Evolutionary conservation across 192 early-diverging fungal species (phyloP).

Genomic region (Phycomyces nitens): DNA sequence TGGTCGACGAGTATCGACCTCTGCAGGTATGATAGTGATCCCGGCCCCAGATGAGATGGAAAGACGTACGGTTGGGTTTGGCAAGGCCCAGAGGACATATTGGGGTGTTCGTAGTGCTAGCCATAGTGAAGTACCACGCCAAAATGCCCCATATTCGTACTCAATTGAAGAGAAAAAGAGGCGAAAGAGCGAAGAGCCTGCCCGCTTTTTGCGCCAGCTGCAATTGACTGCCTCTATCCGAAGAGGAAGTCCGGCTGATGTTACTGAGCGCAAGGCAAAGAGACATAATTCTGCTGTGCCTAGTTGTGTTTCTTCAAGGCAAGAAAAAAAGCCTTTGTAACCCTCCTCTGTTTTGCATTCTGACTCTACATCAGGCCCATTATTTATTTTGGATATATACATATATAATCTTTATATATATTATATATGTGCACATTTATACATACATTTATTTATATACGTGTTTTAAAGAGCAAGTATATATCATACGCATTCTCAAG

Average conservation of each 20-base stretch:
- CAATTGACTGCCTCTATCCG: background rate
- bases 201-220: background rate
- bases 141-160: background rate
- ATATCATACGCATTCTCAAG: no score
- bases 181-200: slow-evolving; percentile 30
- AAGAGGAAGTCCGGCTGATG: background rate
- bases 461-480: no score
- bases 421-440: no score
- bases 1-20: slow-evolving; percentile 38
- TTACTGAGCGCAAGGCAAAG: background rate
- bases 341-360: background rate
- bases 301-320: background rate
- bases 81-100: slow-evolving; percentile 13
- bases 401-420: no score
- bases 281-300: background rate
- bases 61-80: slow-evolving; percentile 21
- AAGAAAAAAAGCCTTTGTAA: background rate
- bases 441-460: no score
- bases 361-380: no score
- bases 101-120: slow-evolving; percentile 36
- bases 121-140: slow-evolving; percentile 16
- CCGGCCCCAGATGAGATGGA: slow-evolving; percentile 32
- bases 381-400: no score
- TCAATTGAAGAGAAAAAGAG: slow-evolving; percentile 4
- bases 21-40: slow-evolving; percentile 43